Evolutionary conservation across 805 yeast species (phyloP).

Genomic region (Metschnikowia aberdeeniae): DNA sequence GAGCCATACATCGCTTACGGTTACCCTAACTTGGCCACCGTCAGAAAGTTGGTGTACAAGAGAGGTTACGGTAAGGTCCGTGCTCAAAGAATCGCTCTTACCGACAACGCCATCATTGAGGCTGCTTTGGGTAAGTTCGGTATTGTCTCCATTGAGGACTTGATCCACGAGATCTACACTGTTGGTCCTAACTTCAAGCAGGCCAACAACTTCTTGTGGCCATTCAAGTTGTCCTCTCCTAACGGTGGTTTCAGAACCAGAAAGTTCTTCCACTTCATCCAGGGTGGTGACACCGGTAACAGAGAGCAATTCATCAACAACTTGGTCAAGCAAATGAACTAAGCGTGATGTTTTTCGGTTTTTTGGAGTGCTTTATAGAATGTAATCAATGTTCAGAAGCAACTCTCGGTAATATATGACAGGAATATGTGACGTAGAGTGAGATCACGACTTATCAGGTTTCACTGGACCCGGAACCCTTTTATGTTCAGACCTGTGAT

Average conservation of each 20-base stretch:
- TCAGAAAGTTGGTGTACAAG: conserved; percentile 92
- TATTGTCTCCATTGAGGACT: conserved; percentile 86
- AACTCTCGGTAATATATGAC: conserved; percentile 1
- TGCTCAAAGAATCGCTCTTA: conserved; percentile 90
- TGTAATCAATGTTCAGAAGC: conserved; percentile 2
- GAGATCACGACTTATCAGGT: too few species aligned
- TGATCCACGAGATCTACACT: conserved; percentile 92
- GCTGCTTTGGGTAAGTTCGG: conserved; percentile 88
- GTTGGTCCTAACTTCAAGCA: conserved; percentile 99
- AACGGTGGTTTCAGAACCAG: conserved; percentile 98
- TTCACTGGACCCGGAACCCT: too few species aligned
- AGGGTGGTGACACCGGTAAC: conserved; percentile 99
- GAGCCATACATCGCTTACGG: conserved; percentile 98
- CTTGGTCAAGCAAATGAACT: conserved; percentile 91
- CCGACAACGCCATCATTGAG: conserved; percentile 87
- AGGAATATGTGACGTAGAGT: neutral
- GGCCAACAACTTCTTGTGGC: conserved; percentile 98
- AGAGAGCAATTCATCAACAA: conserved; percentile 94
- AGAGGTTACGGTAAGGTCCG: conserved; percentile 96
- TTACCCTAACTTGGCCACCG: conserved; percentile 90
- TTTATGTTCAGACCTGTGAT: too few species aligned
- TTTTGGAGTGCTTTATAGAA: conserved; percentile 6
- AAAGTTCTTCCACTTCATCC: conserved; percentile 95
- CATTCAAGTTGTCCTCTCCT: conserved; percentile 95
- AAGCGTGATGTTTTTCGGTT: conserved; percentile 29